These are phyloP conservation scores for Tolypocladium tundrense DNA, from an alignment of 2,329 filamentous ascomycete genomes.

Conservation along the genomic window DNA sequence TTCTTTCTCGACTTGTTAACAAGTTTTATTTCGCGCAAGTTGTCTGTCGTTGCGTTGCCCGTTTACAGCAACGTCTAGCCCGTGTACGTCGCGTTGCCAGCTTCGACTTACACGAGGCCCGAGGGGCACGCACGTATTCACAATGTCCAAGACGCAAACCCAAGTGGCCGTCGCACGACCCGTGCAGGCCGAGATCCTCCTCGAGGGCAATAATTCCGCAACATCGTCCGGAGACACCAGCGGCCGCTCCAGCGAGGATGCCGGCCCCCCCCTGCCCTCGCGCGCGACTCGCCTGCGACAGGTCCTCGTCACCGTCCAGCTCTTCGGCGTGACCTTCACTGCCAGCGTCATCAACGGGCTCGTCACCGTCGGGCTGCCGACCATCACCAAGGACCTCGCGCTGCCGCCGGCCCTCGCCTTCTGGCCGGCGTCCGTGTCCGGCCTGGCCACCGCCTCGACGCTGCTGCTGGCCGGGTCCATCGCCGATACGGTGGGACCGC, in stretches of 20 bases:
- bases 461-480: slow-evolving; percentile 27
- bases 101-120: neutral
- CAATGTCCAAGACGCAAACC: neutral
- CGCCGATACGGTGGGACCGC: slow-evolving; percentile 25
- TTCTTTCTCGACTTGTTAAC: neutral
- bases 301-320: neutral
- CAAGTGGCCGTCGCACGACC: neutral
- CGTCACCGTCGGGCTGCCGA: slow-evolving; percentile 19
- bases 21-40: neutral
- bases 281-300: neutral
- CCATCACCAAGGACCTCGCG: slow-evolving; percentile 25
- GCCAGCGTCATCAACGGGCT: neutral
- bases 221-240: neutral
- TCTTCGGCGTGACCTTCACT: neutral
- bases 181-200: neutral
- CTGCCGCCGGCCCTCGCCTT: slow-evolving; percentile 22
- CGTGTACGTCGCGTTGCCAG: slow-evolving; percentile 13
- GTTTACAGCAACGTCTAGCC: neutral
- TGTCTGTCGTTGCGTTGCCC: neutral
- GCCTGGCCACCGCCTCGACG: slow-evolving; percentile 23
- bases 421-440: slow-evolving; percentile 27
- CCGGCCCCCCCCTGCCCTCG: neutral
- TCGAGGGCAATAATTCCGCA: neutral
- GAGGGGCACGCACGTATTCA: neutral
- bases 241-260: neutral